Evolutionary conservation across 257 asterid genomes (phyloP).

Genomic region (Lycium barbarum): DNA sequence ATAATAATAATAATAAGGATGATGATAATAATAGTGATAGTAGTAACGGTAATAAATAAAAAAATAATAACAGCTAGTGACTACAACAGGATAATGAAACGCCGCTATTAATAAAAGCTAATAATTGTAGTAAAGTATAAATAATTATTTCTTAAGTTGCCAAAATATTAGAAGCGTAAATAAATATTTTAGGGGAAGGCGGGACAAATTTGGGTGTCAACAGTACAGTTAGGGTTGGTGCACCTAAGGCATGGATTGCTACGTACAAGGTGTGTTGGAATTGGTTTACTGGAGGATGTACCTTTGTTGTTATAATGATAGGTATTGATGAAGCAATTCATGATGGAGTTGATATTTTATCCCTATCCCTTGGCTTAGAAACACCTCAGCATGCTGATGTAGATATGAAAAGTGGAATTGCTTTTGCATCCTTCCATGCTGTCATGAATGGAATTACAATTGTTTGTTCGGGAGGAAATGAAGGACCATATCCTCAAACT

Average conservation of each 20-base stretch:
- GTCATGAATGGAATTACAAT: conserved; percentile 44
- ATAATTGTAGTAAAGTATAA: too few species aligned
- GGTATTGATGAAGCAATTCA: conserved; percentile 53
- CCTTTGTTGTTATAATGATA: conserved; percentile 41
- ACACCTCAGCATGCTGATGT: conserved; percentile 36
- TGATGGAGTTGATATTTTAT: conserved; percentile 50
- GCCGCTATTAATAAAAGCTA: too few species aligned
- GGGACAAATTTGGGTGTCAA: too few species aligned
- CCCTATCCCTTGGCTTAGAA: conserved; percentile 35
- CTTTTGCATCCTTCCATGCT: conserved; percentile 51
- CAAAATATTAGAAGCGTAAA: too few species aligned
- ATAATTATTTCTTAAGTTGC: too few species aligned
- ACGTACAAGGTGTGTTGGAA: conserved; percentile 40
- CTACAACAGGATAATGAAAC: too few species aligned
- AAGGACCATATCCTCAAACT: conserved; percentile 43
- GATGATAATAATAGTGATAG: too few species aligned
- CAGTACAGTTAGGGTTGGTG: conserved; percentile 49
- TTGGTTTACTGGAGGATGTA: conserved; percentile 5
- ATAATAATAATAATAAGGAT: too few species aligned
- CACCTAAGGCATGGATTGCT: conserved; percentile 50
- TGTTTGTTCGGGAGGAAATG: conserved; percentile 47
- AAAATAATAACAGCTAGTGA: too few species aligned
- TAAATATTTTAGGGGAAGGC: too few species aligned
- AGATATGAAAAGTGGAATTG: conserved; percentile 30
- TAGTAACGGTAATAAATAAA: too few species aligned